phyloP scores from a whole-genome alignment of 2,329 filamentous ascomycete genomes.

The Akanthomyces uredinophilus region DNA sequence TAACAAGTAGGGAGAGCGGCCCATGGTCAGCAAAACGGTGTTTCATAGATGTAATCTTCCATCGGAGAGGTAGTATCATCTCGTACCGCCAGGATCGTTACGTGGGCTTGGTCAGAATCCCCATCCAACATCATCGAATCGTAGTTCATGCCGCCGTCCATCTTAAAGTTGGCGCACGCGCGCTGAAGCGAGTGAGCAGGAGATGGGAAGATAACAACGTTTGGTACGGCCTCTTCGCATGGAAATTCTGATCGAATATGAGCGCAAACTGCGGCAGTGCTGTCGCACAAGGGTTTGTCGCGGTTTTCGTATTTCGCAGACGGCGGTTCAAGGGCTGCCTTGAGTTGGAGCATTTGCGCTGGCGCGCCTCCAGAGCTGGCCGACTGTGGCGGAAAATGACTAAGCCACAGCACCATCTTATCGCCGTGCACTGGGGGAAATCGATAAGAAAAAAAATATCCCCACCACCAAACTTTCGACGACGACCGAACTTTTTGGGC shows the following conservation, averaged over 20 bases:
- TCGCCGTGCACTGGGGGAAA: not conserved
- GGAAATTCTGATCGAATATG: not conserved
- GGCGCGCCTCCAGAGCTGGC: not conserved
- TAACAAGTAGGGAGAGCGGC: slow-evolving; percentile 31
- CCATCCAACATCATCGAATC: slow-evolving; percentile 56
- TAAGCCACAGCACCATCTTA: slow-evolving; percentile 13
- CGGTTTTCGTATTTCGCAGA: not conserved
- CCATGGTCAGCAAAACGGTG: slow-evolving; percentile 13
- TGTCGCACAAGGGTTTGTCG: not conserved
- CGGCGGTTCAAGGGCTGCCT: not conserved
- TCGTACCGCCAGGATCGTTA: slow-evolving; percentile 56
- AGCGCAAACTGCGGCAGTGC: not conserved
- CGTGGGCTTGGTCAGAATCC: slow-evolving; percentile 50
- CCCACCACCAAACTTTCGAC: slow-evolving; percentile 9
- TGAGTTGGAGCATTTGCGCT: not conserved
- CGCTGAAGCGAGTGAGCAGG: not conserved
- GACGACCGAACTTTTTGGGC: slow-evolving; percentile 3
- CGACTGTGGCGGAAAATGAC: slow-evolving; percentile 10
- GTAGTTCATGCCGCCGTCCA: slow-evolving; percentile 51
- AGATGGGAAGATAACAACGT: not conserved
- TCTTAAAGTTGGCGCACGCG: slow-evolving; percentile 20
- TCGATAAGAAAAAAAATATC: slow-evolving; percentile 15
- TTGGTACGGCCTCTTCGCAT: not conserved
- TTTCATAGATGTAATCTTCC: too few relatives aligned
- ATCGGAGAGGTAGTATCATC: slow-evolving; percentile 12